Evolutionary conservation across 2,329 filamentous ascomycete genomes (phyloP), one percentile per base, ranked within the genome.

Genomic region (Fusarium sp.): DNA sequence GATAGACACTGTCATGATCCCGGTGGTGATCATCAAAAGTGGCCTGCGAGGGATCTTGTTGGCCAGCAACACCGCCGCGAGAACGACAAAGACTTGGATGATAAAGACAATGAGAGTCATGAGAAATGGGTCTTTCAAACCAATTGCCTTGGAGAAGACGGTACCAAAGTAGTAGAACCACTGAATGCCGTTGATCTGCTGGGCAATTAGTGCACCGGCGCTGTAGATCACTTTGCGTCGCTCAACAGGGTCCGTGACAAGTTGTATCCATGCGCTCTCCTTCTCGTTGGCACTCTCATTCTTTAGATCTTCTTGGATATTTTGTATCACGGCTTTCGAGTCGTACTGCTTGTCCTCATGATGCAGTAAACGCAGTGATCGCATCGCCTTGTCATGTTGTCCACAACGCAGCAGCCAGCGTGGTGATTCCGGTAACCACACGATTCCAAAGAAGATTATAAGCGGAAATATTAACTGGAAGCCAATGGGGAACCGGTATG

Each of bases 141-240:
- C 80, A 46, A 83, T 82, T 3, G 77, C 73, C 65, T 83, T 72
- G 21, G 77, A 74, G 61, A 83, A 83, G 28, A 83, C 76, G 2
- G 78, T 78, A 3, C 80, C 80, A 30, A 79, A 82, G 48, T 77
- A 78, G 70, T 82, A 82, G 67, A 81, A 82, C 73, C 78, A 83
- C 46, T 81, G 79, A 51, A 83, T 83, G 20, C 82, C 81, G 73
- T 81, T 81, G 73, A 84, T 81, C 73, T 84, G 82, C 66, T 84
- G 82, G 4, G 81, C 79, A 38, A 81, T 75, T 58, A 83, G 73
- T 21, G 80, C 81, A 12, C 82, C 82, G 9, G 77, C 77, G 17
- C 77, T 77, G 68, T 78, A 83, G 21, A 84, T 72, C 14, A 83
- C 72, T 69, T 84, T 85, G 28, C 81, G 77, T 17, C 81, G 75